Evolutionary conservation across 2,329 filamentous ascomycete genomes (phyloP), one percentile per base, ranked within the genome.

Genomic region (Colletotrichum sp.): DNA sequence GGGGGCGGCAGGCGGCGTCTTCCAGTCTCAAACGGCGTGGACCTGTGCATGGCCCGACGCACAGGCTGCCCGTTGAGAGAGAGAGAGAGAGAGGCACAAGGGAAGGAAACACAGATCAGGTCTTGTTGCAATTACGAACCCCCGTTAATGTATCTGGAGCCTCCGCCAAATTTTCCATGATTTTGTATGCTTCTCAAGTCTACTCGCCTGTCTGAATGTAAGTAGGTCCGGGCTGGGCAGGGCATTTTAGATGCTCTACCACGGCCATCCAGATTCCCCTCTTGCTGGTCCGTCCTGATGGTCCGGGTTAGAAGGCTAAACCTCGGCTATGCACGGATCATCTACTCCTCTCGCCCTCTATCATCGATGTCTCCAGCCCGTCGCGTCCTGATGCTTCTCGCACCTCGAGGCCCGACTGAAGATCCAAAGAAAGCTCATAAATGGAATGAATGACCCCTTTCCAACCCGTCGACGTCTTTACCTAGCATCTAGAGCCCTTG

Each of bases 241-340:
- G 30, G 28, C n/a, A 39, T 21, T 63, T 15, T 63, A 36, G 30
- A 52, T 16, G 59, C 60, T 60, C 24, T 67, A 67, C 70, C 63
- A 67, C 48, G 48, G 34, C 70, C n/a, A 59, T 67, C 60, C 26
- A 26, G 16, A 30, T 43, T 59, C 70, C 43, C 30, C 70, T 72
- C 70, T 32, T 2, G 34, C n/a, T 28, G 21, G 30, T 57, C 34
- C 16, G 61, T 63, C 4, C 28, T 48, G 67, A 63, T 63, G 57
- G 67, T 30, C 34, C 28, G 28, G 57, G 68, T 71, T 71, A 71
- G 30, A 15, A 36, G 70, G 70, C 63, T 72, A 72, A 72, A 72
- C 70, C 32, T 72, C 70, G 70, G 70, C 21, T 30, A 26, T 21
- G 52, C 66, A 60, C 66, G 66, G 32, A 16, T 55, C 24, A n/a